Evolutionary conservation across 768 basidiomycete species (phyloP), one percentile per base, ranked within the genome.

Genomic region (Rhodosporidiobolus sp.): DNA sequence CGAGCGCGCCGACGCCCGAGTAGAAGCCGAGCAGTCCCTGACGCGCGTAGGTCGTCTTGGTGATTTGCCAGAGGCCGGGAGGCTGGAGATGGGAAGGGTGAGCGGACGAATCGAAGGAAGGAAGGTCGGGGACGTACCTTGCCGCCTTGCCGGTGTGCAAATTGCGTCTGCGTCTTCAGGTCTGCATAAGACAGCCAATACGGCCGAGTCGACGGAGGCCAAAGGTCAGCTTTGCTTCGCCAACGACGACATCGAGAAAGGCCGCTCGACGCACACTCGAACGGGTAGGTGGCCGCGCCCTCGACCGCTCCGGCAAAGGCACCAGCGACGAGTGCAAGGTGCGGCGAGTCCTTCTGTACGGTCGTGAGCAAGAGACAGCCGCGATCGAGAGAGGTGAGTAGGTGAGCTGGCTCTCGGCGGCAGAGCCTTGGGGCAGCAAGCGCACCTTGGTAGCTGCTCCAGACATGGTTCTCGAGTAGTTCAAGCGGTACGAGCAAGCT

Each of bases 151-250:
- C 90, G 54, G 56, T 67, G 62, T 6, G 89, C 87, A 75, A 97
- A 96, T 82, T 98, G 95, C 5, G 91, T 88, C 49, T 92, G 87
- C 24, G 95, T 97, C 83, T 98, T 97, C 62, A 95, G 88, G 78
- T 94, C 80, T 98, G 93, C 95, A 28, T 91, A 94, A 73, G 90
- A 0, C 5, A 1, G 50, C n/a, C n/a, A n/a, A n/a, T n/a, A n/a
- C n/a, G n/a, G n/a, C n/a, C n/a, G 45, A 17, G 20, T 26, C n/a
- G 19, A 17, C 12, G 6, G 35, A 50, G 30, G n/a, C 34, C 24
- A 50, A 24, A n/a, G n/a, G n/a, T 32, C 53, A 28, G 30, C 30
- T 24, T 30, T 32, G 8, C 20, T 60, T 12, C 46, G 5, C 22
- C 38, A 14, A 43, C 38, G 38, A 43, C 38, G 38, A 43, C 38